phyloP scores from a whole-genome alignment of 768 basidiomycete genomes.

The Ramaria rubella region DNA sequence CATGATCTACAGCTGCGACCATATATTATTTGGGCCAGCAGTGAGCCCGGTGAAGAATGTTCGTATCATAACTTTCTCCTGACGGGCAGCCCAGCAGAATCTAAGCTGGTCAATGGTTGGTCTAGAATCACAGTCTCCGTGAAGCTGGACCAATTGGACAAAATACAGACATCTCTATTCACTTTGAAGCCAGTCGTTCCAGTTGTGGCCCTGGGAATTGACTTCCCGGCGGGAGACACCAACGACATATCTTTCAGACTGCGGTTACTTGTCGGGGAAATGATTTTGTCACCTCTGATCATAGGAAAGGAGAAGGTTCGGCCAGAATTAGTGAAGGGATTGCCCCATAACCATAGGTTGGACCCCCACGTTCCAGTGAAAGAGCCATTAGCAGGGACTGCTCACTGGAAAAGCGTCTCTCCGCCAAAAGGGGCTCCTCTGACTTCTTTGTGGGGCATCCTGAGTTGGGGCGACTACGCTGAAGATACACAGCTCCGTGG shows the following conservation, averaged over 20 bases:
- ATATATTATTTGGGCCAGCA: not conserved
- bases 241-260: not conserved
- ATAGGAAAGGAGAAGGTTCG: not conserved
- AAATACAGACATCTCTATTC: not conserved
- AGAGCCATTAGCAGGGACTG: not conserved
- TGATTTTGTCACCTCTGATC: not conserved
- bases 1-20: not conserved
- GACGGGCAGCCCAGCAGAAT: not conserved
- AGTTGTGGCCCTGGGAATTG: not conserved
- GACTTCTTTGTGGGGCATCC: constrained; percentile 1
- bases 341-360: not conserved
- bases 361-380: not conserved
- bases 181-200: not conserved
- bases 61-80: not conserved
- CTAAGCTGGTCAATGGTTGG: constrained; percentile 3
- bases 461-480: not conserved
- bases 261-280: not conserved
- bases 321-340: not conserved
- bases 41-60: not conserved
- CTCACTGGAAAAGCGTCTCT: not conserved
- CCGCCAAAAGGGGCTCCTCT: not conserved
- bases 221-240: not conserved
- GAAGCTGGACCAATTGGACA: not conserved
- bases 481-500: not conserved
- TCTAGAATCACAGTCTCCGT: not conserved